Base-by-base conservation (phyloP, 345 rosid species). In the Populus pruinosa region DNA sequence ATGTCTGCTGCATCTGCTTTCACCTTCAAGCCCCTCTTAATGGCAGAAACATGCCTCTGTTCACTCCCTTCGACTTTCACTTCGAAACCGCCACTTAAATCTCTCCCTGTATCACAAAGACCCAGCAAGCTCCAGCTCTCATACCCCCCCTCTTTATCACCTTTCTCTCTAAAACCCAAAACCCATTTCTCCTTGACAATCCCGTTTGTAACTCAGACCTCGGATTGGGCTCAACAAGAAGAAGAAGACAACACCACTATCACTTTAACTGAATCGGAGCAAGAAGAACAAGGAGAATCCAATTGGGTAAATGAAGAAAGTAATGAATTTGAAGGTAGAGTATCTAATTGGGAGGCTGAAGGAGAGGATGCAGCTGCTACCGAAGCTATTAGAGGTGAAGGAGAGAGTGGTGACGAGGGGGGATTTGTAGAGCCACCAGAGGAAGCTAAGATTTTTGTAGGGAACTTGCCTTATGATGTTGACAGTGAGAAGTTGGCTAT, bases 391-490 rank as follows among this genome's bases (percentile, higher is more conserved):
- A 79, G 35, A 50, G 78, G 39, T 23, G 85, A 72, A 50, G 86
- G 36, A 63, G 86, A 72, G 62, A 67, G 70, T 39, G 80, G 56
- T 7, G 87, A 81, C 74, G 85, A 73, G 36, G 88, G 82, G 80
- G 71, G 31, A 7, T 81, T 77, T 59, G 82, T 70, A 4, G 92
- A 87, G 74, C 92, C 94, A n/a, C 81, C 96, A 39, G 99, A 91
- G 81, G 94, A 91, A 31, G 96, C 97, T 5, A 95, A 93, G 83
- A 80, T 95, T 33, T 95, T 90, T 78, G 98, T 95, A 4, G 99
- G 97, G 53, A 93, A 93, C 64, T 88, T 95, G 85, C 84, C 98
- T 8, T 91, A 76, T 76, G 97, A 93, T 71, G 88, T 95, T 63
- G 96, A 91, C 68, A 95, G 98, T 49, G 86, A 91, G 84, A 87